Conservation (phyloP, 2,329 filamentous ascomycete genomes). For the Diplodia mutila region DNA sequence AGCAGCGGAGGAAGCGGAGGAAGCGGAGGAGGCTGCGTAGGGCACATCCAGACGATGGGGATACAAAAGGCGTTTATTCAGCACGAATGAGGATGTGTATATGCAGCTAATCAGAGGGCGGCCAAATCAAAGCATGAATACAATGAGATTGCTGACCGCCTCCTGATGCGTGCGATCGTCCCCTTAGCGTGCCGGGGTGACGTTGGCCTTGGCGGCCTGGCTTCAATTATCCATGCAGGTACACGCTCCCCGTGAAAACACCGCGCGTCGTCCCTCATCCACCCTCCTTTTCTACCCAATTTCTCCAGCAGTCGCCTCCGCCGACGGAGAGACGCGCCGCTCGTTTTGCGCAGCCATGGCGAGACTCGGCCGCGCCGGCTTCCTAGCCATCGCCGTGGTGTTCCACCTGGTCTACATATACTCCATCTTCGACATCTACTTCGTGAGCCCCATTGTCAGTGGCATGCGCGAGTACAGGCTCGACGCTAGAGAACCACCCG, state of each 20-base stretch:
- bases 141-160: slow-evolving; percentile 3
- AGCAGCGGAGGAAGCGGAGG: background rate
- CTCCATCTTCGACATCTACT: slow-evolving; percentile 98
- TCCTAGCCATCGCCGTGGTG: slow-evolving; percentile 83
- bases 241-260: slow-evolving; percentile 21
- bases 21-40: slow-evolving; percentile 3
- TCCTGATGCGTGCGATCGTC: slow-evolving; percentile 17
- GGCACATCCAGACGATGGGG: slow-evolving; percentile 5
- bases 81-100: slow-evolving; percentile 6
- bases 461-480: slow-evolving; percentile 86
- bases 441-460: slow-evolving; percentile 94
- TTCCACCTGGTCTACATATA: slow-evolving; percentile 94
- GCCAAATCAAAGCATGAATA: background rate
- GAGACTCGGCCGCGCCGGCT: slow-evolving; percentile 54
- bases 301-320: background rate
- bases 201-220: slow-evolving; percentile 20
- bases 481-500: slow-evolving; percentile 74
- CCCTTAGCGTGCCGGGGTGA: slow-evolving; percentile 23
- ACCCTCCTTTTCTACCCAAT: background rate
- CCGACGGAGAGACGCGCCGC: slow-evolving; percentile 15
- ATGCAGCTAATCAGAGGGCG: slow-evolving; percentile 13
- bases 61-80: slow-evolving; percentile 18
- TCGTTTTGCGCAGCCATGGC: slow-evolving; percentile 19
- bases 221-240: slow-evolving; percentile 23
- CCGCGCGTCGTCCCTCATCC: slow-evolving; percentile 22